Percentiles rank a stretch among this genome's conserved stretches.
Conservation (phyloP, 257 asterid genomes). For the Scutellaria barbata region DNA sequence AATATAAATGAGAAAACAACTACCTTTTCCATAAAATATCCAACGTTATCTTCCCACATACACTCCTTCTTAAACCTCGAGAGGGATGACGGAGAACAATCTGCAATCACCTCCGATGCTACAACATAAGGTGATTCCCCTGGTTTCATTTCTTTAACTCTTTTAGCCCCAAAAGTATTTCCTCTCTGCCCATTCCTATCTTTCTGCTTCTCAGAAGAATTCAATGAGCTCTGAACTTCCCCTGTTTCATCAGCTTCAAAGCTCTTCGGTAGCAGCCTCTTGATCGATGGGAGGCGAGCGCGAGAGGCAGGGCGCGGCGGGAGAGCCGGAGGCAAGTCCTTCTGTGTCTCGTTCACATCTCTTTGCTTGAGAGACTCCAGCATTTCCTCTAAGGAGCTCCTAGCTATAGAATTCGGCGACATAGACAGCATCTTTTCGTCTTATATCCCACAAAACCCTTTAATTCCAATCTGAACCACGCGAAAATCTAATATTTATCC, state of each 20-base stretch:
- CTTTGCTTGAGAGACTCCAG: conserved; percentile 74
- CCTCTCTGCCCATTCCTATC: conserved; percentile 38
- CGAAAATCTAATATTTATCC: conserved; percentile 4
- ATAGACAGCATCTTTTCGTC: conserved; percentile 55
- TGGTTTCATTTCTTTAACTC: conserved; percentile 45
- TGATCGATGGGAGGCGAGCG: conserved; percentile 72
- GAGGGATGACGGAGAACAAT: neutral
- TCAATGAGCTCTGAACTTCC: conserved; percentile 33
- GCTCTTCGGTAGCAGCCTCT: conserved; percentile 55
- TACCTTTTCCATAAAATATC: conserved; percentile 72
- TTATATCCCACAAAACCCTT: conserved; percentile 26
- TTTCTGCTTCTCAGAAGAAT: conserved; percentile 30
- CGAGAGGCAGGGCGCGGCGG: conserved; percentile 77
- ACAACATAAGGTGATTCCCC: conserved; percentile 55
- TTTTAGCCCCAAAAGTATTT: conserved; percentile 54
- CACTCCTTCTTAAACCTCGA: conserved; percentile 40
- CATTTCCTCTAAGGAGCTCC: conserved; percentile 97
- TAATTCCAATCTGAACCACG: conserved; percentile 29
- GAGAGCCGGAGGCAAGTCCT: conserved; percentile 83
- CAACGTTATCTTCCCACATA: conserved; percentile 55
- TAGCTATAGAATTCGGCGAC: conserved; percentile 56
- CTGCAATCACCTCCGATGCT: neutral
- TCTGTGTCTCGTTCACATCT: conserved; percentile 63
- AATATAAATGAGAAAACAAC: conserved; percentile 18
- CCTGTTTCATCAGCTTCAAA: conserved; percentile 40